These are phyloP conservation scores for Petunia hybrid DNA, from an alignment of 305 asterid species.

Conservation along the genomic window DNA sequence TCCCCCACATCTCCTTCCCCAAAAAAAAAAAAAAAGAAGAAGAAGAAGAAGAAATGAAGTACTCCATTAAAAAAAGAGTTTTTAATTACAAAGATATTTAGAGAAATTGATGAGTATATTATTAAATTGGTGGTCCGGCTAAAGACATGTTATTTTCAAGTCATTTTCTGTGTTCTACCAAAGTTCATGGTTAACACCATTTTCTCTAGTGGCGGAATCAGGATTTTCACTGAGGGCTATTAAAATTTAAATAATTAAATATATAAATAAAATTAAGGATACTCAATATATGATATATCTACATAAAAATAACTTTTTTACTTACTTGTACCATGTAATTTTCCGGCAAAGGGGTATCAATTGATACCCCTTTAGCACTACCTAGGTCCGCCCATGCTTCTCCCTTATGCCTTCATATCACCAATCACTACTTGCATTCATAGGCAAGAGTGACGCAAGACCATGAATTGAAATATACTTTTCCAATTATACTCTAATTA, in stretches of 20 bases:
- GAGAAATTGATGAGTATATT: constrained; percentile 26
- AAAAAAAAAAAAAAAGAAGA: not conserved
- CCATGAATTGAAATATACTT: not conserved
- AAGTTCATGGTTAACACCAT: not conserved
- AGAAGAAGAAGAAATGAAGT: not conserved
- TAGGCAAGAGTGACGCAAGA: not conserved
- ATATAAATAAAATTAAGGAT: too few relatives aligned
- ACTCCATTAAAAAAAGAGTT: not conserved
- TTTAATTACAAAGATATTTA: not conserved
- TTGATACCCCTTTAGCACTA: too few relatives aligned
- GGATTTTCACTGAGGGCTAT: too few relatives aligned
- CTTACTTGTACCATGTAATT: too few relatives aligned
- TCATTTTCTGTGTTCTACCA: constrained; percentile 32
- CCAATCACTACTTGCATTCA: constrained; percentile 31
- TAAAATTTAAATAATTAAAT: too few relatives aligned
- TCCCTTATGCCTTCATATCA: not conserved
- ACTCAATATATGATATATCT: too few relatives aligned
- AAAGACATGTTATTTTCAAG: constrained; percentile 25
- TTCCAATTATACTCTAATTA: not conserved
- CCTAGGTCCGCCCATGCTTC: not conserved
- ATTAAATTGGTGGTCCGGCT: constrained; percentile 38
- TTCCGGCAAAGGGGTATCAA: too few relatives aligned
- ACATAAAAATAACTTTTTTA: too few relatives aligned
- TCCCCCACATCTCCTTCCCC: not conserved
- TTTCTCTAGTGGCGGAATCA: too few relatives aligned